A percentile compares a stretch with the other conserved stretches of the same genome.
phyloP scores from a whole-genome alignment of 192 early-diverging fungal genomes.

The Coemansia sp. region DNA sequence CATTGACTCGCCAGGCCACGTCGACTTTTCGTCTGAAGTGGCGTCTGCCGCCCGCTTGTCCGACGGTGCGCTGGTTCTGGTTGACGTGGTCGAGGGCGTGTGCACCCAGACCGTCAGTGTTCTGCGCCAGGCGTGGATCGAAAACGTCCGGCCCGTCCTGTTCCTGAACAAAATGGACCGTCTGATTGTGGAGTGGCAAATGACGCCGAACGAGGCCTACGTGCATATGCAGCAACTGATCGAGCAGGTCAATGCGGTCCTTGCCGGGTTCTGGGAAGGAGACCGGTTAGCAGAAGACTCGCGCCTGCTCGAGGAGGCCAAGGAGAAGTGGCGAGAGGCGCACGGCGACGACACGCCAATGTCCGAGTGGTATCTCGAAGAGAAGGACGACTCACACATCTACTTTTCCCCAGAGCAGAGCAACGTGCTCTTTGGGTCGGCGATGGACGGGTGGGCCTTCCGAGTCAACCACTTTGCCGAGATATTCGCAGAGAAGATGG shows the following conservation, averaged over 20 bases:
- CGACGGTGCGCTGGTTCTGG: constrained; percentile 90
- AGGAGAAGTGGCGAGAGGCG: constrained; percentile 46
- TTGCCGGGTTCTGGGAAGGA: constrained; percentile 91
- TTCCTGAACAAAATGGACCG: constrained; percentile 99
- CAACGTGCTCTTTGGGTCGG: constrained; percentile 94
- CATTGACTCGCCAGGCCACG: constrained; percentile 98
- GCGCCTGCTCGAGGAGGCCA: constrained; percentile 61
- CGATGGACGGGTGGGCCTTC: constrained; percentile 99
- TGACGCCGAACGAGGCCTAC: constrained; percentile 89
- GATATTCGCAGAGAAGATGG: constrained; percentile 84
- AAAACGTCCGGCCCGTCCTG: constrained; percentile 85
- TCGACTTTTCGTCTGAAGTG: constrained; percentile 98
- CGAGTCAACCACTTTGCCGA: constrained; percentile 86
- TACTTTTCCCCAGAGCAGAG: constrained; percentile 95
- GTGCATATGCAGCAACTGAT: constrained; percentile 87
- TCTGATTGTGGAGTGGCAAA: constrained; percentile 86
- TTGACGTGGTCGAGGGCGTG: constrained; percentile 97
- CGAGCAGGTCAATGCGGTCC: constrained; percentile 94
- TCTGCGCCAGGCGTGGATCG: constrained; percentile 87
- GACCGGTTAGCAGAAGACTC: constrained; percentile 75
- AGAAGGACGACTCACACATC: constrained; percentile 87
- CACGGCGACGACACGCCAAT: constrained; percentile 52
- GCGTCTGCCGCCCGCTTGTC: constrained; percentile 96
- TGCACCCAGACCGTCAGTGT: constrained; percentile 99
- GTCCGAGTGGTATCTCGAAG: constrained; percentile 78